phyloP scores from a whole-genome alignment of 805 yeast genomes.

The Clavispora asparagi region DNA sequence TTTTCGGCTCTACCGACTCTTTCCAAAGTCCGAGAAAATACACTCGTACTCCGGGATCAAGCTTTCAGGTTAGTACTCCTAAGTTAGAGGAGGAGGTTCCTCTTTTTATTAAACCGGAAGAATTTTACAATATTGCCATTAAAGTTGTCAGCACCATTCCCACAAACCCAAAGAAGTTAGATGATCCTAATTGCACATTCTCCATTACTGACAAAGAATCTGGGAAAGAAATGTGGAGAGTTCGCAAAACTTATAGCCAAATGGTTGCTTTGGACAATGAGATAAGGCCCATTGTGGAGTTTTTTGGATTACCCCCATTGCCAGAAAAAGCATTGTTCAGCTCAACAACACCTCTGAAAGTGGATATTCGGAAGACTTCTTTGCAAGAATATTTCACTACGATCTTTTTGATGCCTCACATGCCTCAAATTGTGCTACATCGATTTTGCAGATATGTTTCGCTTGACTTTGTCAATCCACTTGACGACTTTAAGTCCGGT shows the following conservation, averaged over 20 bases:
- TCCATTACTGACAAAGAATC: slow-evolving; percentile 59
- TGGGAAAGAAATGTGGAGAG: slow-evolving; percentile 67
- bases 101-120: slow-evolving; percentile 55
- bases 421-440: slow-evolving; percentile 48
- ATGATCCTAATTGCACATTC: slow-evolving; percentile 58
- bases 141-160: slow-evolving; percentile 45
- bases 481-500: slow-evolving; percentile 50
- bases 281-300: slow-evolving; percentile 47
- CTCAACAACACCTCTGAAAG: slow-evolving; percentile 56
- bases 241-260: slow-evolving; percentile 58
- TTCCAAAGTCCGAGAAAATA: not conserved
- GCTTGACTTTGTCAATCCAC: slow-evolving; percentile 57
- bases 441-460: slow-evolving; percentile 63
- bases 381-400: slow-evolving; percentile 58
- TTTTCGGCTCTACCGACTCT: not conserved
- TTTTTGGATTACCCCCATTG: slow-evolving; percentile 53
- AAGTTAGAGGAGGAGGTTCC: slow-evolving; percentile 38
- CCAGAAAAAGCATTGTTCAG: slow-evolving; percentile 61
- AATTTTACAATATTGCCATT: slow-evolving; percentile 46
- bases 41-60: slow-evolving; percentile 13
- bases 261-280: slow-evolving; percentile 57
- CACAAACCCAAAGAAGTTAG: slow-evolving; percentile 34
- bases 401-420: slow-evolving; percentile 51
- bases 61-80: slow-evolving; percentile 13
- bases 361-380: slow-evolving; percentile 53